Evolutionary conservation across 129 eudicot species (phyloP).

Genomic region (Pittosporum tobira): DNA sequence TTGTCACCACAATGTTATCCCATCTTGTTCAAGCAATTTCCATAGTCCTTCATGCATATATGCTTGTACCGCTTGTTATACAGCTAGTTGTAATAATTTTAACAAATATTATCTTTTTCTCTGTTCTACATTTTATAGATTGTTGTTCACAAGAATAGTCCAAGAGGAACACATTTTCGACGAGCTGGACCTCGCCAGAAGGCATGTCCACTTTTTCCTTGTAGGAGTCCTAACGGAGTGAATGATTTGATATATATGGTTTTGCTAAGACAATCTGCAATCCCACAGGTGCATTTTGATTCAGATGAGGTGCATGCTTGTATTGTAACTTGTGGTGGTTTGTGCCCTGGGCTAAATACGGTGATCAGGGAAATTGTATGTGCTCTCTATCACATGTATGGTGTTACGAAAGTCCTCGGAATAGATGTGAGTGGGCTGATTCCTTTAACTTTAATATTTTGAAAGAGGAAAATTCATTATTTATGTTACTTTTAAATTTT

Average conservation of each 20-base stretch:
- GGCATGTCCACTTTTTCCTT: conserved; percentile 27
- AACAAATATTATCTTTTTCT: background rate
- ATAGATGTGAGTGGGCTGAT: conserved; percentile 55
- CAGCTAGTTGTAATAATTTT: too few species aligned
- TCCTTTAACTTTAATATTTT: background rate
- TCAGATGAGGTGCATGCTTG: conserved; percentile 88
- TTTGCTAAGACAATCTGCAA: conserved; percentile 18
- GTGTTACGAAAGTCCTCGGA: conserved; percentile 75
- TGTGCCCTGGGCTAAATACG: conserved; percentile 88
- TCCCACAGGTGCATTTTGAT: conserved; percentile 65
- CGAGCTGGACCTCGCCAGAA: conserved; percentile 94
- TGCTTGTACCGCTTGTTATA: too few species aligned
- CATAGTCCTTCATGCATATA: background rate
- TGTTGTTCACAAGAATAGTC: conserved; percentile 75
- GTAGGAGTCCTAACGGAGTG: background rate
- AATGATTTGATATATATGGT: background rate
- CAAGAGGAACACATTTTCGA: conserved; percentile 81
- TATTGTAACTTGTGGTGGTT: conserved; percentile 86
- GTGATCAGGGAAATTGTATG: conserved; percentile 92
- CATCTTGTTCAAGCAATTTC: background rate
- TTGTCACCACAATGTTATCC: too few species aligned
- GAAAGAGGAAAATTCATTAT: background rate
- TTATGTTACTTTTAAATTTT: conserved; percentile 1
- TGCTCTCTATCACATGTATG: conserved; percentile 81
- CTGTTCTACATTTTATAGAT: conserved; percentile 24